phyloP scores from a whole-genome alignment of 2,329 filamentous ascomycete genomes.

The Elsinoe perseae region DNA sequence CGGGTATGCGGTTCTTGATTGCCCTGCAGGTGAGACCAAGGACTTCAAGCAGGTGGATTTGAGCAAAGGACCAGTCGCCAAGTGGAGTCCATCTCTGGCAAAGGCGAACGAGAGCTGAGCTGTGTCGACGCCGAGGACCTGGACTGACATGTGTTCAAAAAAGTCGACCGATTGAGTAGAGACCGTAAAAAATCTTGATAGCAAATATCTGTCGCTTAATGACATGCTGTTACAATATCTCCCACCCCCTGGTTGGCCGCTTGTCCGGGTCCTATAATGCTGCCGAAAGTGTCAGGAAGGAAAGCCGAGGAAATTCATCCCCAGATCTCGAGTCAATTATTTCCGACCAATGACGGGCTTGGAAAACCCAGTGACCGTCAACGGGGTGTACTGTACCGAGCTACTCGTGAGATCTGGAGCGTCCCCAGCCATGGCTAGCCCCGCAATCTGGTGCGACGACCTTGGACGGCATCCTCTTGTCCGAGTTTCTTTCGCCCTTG shows the following conservation, averaged over 20 bases:
- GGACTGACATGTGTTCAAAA: too few species aligned
- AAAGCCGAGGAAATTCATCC: not conserved
- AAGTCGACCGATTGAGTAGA: too few species aligned
- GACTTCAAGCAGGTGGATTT: not conserved
- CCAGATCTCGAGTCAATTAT: not conserved
- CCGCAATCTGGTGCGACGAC: conserved; percentile 5
- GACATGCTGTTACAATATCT: too few species aligned
- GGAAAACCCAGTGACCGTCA: not conserved
- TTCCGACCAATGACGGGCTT: not conserved
- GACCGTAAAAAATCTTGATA: too few species aligned
- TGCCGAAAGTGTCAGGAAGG: not conserved
- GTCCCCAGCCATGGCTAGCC: not conserved
- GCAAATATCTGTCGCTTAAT: too few species aligned
- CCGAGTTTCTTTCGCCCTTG: conserved; percentile 7
- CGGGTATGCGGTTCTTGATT: not conserved
- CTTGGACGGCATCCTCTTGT: not conserved
- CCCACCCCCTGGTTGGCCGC: too few species aligned
- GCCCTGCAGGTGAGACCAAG: not conserved
- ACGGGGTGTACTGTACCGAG: not conserved
- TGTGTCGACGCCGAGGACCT: not conserved
- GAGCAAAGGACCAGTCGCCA: not conserved
- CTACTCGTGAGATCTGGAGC: not conserved
- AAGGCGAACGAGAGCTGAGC: not conserved
- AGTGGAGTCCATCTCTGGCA: not conserved
- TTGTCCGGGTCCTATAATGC: conserved; percentile 21